phyloP scores from a whole-genome alignment of 2,329 filamentous ascomycete genomes.

The Plenodomus biglobosus region DNA sequence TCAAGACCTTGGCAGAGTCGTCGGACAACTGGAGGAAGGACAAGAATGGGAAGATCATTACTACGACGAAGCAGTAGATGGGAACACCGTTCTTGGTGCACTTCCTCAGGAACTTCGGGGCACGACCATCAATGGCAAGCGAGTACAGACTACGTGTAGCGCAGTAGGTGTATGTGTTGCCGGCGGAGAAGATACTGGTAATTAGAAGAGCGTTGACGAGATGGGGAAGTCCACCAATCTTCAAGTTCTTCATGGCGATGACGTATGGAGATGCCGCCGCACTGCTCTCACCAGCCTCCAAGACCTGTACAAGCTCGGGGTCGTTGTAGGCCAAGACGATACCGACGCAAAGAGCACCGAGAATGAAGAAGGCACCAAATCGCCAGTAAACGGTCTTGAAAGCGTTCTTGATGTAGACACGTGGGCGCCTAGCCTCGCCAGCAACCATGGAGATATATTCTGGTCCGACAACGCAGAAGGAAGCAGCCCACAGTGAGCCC shows the following conservation, averaged over 20 bases:
- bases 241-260: slow-evolving; percentile 61
- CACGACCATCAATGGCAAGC: slow-evolving; percentile 56
- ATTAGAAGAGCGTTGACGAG: slow-evolving; percentile 60
- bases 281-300: slow-evolving; percentile 30
- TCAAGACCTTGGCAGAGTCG: slow-evolving; percentile 65
- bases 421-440: slow-evolving; percentile 51
- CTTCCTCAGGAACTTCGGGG: slow-evolving; percentile 58
- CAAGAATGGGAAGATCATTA: slow-evolving; percentile 68
- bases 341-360: slow-evolving; percentile 49
- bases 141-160: slow-evolving; percentile 57
- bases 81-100: slow-evolving; percentile 68
- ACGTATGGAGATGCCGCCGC: slow-evolving; percentile 65
- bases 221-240: slow-evolving; percentile 57
- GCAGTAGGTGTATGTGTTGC: slow-evolving; percentile 58
- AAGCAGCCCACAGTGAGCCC: slow-evolving; percentile 45
- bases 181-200: slow-evolving; percentile 59
- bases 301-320: slow-evolving; percentile 64
- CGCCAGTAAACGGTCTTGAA: slow-evolving; percentile 54
- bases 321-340: slow-evolving; percentile 64
- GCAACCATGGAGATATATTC: slow-evolving; percentile 54
- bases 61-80: slow-evolving; percentile 68
- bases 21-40: slow-evolving; percentile 73
- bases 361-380: slow-evolving; percentile 52
- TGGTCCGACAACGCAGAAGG: slow-evolving; percentile 52
- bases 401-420: slow-evolving; percentile 51